A percentile compares a stretch with the other conserved stretches of the same genome.
phyloP scores from a whole-genome alignment of 257 asterid genomes.

The Orobanche coerulescens region DNA sequence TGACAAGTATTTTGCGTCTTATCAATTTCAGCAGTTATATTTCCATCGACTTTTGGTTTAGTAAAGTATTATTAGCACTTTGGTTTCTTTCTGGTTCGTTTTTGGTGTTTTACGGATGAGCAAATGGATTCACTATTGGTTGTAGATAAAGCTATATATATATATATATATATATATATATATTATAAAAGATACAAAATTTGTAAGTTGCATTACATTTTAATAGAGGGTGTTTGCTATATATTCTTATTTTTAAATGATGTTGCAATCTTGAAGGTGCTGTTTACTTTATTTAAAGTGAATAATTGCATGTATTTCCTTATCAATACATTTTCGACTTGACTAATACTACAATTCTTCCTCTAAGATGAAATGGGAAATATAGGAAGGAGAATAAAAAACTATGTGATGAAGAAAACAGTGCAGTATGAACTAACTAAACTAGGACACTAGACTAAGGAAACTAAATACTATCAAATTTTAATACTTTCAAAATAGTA shows the following conservation, averaged over 20 bases:
- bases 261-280: not conserved
- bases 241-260: too few relatives aligned
- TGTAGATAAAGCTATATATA: not conserved
- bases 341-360: not conserved
- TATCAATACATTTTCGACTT: not conserved
- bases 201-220: too few relatives aligned
- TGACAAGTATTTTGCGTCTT: constrained; percentile 54
- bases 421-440: too few relatives aligned
- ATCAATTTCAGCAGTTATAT: not conserved
- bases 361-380: not conserved
- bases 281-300: too few relatives aligned
- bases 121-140: not conserved
- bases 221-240: too few relatives aligned
- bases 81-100: not conserved
- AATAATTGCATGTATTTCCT: not conserved
- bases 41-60: constrained; percentile 8
- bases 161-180: too few relatives aligned
- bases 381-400: not conserved
- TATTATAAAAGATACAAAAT: too few relatives aligned
- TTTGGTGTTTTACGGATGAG: not conserved
- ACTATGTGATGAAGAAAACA: too few relatives aligned
- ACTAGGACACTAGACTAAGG: too few relatives aligned
- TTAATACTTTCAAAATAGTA: too few relatives aligned
- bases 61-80: not conserved
- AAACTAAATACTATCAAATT: too few relatives aligned